Percentiles rank a stretch among this genome's conserved stretches.
These are phyloP conservation scores for Camellia japonica DNA, from an alignment of 148 eudicot genomes.

Conservation along the genomic window DNA sequence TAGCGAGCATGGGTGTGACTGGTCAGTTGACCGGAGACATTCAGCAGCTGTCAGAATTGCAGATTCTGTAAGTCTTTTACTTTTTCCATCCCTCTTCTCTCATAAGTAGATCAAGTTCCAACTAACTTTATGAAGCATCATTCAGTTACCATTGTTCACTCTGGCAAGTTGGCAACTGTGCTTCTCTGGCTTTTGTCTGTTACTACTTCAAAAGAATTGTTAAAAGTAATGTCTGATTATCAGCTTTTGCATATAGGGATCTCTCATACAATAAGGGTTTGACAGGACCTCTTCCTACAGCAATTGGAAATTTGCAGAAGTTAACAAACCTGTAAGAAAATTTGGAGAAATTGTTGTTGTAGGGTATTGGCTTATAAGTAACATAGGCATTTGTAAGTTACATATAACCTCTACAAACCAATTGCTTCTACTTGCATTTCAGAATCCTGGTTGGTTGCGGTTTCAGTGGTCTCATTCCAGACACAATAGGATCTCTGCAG, in stretches of 20 bases:
- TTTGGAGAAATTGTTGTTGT: background rate
- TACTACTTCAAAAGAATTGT: background rate
- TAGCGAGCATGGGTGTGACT: conserved; percentile 53
- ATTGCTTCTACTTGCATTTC: conserved; percentile 16
- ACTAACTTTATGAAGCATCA: background rate
- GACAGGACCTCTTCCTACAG: conserved; percentile 61
- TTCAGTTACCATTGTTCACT: background rate
- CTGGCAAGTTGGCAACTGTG: background rate
- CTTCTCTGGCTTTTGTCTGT: background rate
- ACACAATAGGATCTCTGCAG: conserved; percentile 60
- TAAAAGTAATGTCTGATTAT: background rate
- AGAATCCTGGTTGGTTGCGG: conserved; percentile 74
- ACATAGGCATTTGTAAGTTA: background rate
- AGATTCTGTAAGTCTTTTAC: conserved; percentile 51
- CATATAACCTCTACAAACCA: background rate
- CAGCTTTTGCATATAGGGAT: conserved; percentile 44
- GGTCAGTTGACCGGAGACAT: conserved; percentile 73
- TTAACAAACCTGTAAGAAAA: conserved; percentile 64
- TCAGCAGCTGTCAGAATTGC: conserved; percentile 43
- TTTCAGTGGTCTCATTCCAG: conserved; percentile 67
- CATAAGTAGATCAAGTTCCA: background rate
- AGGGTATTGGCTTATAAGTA: background rate
- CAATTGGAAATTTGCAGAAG: conserved; percentile 55
- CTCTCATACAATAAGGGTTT: conserved; percentile 73
- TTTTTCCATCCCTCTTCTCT: background rate